Base-by-base conservation (phyloP, 2,329 filamentous ascomycete species). In the Beauveria sp. region DNA sequence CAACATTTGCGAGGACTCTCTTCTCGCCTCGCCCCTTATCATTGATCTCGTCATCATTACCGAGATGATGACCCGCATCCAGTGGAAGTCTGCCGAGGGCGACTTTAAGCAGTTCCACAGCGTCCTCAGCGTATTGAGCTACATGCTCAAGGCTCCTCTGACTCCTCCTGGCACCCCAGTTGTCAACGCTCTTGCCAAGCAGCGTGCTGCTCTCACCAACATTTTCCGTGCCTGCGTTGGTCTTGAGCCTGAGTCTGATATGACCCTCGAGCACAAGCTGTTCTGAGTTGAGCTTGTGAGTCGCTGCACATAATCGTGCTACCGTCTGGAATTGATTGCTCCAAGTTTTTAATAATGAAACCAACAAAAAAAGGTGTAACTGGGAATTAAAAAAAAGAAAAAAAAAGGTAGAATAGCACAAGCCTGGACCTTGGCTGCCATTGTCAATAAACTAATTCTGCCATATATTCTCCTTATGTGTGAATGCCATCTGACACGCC, bases 181-280 rank as follows among this genome's bases (percentile, higher is more conserved):
- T 64, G 85, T 99, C 79, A 99, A 99, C 72, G 86, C 95, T 63
- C 84, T 99, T 67, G 91, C 89, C 72, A 99, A 99, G 85, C 95
- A 99, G 83, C 91, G 95, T 68, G 89, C 87, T 67, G 93, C 93
- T 49, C 77, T 99, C 75, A 95, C 90, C 76, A 99, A 99, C 82
- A 97, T 99, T 79, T 96, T 99, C 88, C 92, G 93, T 72, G 95
- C 95, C 67, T 98, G 93, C 72, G 88, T 99, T 70, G 95, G 95
- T 67, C 85, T 99, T 64, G 91, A 97, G 83, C 95, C 95, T 18
- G 95, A 99, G 84, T 95, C 88, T 62, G 95, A 99, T 75, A 99
- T 99, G 95, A 97, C 93, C 46, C 85, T 98, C 59, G 95, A 99
- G 84, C 93, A 98, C 82, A 99, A 98, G 87, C 85, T 98, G 66